phyloP scores from a whole-genome alignment of 23 red algal species.

The Gracilaria domingensis region DNA sequence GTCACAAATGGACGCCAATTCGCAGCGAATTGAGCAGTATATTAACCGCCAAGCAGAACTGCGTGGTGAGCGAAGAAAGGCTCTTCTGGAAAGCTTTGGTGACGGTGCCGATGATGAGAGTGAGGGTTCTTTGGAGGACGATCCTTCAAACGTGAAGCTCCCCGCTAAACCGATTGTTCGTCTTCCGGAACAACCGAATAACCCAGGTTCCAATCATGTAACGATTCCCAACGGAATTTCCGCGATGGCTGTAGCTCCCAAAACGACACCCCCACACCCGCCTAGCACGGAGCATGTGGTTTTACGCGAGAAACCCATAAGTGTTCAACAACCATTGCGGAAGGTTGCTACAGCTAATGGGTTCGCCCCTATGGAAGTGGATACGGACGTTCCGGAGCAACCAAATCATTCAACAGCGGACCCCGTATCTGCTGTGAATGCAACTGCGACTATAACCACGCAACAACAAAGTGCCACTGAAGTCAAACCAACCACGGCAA shows the following conservation, averaged over 20 bases:
- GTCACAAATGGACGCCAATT: background rate
- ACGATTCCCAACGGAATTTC: conserved; percentile 3
- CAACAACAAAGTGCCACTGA: background rate
- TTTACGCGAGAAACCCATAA: background rate
- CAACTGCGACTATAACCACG: background rate
- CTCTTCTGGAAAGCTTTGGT: conserved; percentile 56
- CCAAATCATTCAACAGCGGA: background rate
- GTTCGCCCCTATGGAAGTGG: conserved; percentile 27
- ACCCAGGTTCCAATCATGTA: background rate
- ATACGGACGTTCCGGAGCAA: background rate
- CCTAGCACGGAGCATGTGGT: background rate
- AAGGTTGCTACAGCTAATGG: background rate
- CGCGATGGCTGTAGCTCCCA: background rate
- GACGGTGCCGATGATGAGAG: conserved; percentile 16
- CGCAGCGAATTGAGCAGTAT: conserved; percentile 8
- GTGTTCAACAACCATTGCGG: background rate
- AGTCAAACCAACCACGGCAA: background rate
- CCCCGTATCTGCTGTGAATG: background rate
- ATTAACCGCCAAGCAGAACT: conserved; percentile 14
- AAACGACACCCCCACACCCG: background rate
- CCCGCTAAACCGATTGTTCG: background rate
- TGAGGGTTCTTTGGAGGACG: background rate
- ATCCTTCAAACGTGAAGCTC: conserved; percentile 18
- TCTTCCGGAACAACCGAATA: background rate
- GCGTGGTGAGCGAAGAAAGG: conserved; percentile 34